Evolutionary conservation across 228 moss, liverwort and hornwort genomes (phyloP).

Genomic region (Sphagnum fallax): DNA sequence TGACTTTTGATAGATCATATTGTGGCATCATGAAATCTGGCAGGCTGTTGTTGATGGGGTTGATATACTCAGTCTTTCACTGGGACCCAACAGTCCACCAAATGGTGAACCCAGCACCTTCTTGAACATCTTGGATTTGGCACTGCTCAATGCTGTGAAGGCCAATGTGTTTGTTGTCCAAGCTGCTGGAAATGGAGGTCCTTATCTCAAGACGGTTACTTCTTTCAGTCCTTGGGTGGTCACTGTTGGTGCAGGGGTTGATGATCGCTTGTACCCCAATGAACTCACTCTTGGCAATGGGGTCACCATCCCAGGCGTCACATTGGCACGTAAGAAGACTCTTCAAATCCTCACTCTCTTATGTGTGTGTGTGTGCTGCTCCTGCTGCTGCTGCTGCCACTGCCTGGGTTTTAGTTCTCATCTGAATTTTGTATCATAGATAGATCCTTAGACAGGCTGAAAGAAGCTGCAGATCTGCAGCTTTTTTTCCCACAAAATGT

Average conservation of each 20-base stretch:
- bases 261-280: slow-evolving; percentile 4
- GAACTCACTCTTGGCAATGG: not conserved
- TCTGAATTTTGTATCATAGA: not conserved
- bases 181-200: not conserved
- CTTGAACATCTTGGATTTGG: not conserved
- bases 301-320: not conserved
- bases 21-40: too few relatives aligned
- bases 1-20: too few relatives aligned
- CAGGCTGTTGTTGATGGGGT: slow-evolving; percentile 1
- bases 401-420: not conserved
- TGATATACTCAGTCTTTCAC: not conserved
- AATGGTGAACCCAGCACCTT: not conserved
- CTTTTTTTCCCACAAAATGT: too few relatives aligned
- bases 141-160: not conserved
- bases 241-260: not conserved
- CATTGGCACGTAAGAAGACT: not conserved
- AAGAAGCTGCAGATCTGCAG: not conserved
- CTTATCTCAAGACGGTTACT: not conserved
- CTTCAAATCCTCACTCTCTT: not conserved
- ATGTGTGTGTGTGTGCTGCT: too few relatives aligned
- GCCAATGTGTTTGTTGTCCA: not conserved
- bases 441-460: not conserved
- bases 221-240: slow-evolving; percentile 5
- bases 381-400: too few relatives aligned
- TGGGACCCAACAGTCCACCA: not conserved